Evolutionary conservation across 2,329 filamentous ascomycete species (phyloP).

Genomic region (Leptoxyphium fumago): DNA sequence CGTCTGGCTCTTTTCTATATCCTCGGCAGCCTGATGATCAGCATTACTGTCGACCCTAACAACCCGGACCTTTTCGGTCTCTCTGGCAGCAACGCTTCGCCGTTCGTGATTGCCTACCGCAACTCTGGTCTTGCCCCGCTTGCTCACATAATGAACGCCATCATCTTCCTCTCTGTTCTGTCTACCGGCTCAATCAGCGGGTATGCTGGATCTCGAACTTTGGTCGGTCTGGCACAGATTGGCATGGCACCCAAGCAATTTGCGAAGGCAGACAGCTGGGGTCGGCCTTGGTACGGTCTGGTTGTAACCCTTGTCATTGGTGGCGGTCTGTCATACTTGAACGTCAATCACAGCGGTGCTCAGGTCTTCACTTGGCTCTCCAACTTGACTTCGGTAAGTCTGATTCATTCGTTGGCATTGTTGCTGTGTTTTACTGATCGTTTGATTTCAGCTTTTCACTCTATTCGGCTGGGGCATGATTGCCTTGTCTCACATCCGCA

Average conservation of each 20-base stretch:
- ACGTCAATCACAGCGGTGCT: constrained; percentile 12
- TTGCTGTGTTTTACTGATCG: constrained; percentile 14
- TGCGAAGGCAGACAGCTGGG: constrained; percentile 20
- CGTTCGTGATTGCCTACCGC: constrained; percentile 43
- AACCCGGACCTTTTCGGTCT: constrained; percentile 17
- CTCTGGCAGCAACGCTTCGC: constrained; percentile 27
- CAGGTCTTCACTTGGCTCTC: constrained; percentile 23
- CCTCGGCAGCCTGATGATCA: constrained; percentile 4
- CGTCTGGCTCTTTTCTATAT: constrained; percentile 4
- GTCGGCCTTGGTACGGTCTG: constrained; percentile 23
- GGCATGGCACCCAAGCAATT: constrained; percentile 26
- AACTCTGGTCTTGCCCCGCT: constrained; percentile 15
- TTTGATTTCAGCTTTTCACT: constrained; percentile 36
- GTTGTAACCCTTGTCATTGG: constrained; percentile 14
- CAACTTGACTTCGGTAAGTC: constrained; percentile 3
- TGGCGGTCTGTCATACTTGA: constrained; percentile 21
- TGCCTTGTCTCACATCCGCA: constrained; percentile 53
- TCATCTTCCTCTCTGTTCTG: constrained; percentile 34
- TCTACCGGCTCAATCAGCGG: constrained; percentile 29
- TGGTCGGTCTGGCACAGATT: constrained; percentile 30
- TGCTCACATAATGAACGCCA: constrained; percentile 35
- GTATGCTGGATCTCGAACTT: constrained; percentile 30
- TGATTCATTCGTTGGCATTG: constrained; percentile 13
- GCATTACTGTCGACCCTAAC: constrained; percentile 4
- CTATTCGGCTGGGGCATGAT: constrained; percentile 53